phyloP scores from a whole-genome alignment of 2,329 filamentous ascomycete genomes.

The Monilinia aucupariae region DNA sequence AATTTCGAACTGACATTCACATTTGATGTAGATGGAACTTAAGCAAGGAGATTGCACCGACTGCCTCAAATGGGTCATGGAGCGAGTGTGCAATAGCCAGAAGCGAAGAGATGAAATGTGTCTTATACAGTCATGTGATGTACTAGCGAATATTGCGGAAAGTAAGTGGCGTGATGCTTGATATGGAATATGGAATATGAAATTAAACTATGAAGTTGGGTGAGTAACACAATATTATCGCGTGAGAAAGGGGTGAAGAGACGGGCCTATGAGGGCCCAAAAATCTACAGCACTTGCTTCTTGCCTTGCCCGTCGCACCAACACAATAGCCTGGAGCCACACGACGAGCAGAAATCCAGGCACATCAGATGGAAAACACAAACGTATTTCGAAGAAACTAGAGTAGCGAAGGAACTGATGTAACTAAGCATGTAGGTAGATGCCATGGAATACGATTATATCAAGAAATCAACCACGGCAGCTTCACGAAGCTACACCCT shows the following conservation, averaged over 20 bases:
- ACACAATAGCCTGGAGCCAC: neutral
- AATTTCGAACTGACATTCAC: neutral
- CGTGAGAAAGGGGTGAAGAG: neutral
- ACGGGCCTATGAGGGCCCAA: neutral
- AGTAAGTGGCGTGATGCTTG: neutral
- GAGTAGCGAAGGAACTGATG: too few species aligned
- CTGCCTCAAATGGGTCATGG: neutral
- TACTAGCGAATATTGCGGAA: neutral
- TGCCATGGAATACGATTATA: neutral
- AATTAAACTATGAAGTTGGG: neutral
- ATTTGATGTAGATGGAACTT: neutral
- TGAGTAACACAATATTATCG: neutral
- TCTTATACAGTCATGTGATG: neutral
- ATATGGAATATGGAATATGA: neutral
- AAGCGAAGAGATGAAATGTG: neutral
- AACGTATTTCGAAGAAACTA: neutral
- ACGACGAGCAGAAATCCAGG: neutral
- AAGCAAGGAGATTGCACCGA: neutral
- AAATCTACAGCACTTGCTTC: conserved; percentile 1
- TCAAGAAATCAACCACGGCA: neutral
- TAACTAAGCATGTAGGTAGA: neutral
- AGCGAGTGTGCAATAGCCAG: neutral
- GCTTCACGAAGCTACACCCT: neutral
- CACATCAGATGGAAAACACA: neutral
- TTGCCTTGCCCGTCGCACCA: neutral